phyloP scores from a whole-genome alignment of 2,329 filamentous ascomycete species.

The Fusarium verrucosum region DNA sequence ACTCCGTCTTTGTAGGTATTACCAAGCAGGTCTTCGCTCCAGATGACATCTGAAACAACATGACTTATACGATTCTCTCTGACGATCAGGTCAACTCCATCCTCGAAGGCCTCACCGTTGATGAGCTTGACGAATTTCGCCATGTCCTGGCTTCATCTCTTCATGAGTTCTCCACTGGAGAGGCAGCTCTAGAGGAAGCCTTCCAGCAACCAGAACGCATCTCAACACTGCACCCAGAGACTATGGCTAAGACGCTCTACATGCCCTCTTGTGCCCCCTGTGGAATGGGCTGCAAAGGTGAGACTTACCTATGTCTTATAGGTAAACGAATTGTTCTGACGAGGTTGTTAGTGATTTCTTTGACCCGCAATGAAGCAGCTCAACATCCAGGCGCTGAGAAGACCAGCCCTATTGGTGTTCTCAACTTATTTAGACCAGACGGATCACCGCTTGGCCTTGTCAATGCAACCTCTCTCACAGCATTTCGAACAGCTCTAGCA shows the following conservation, averaged over 20 bases:
- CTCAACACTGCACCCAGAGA: slow-evolving; percentile 57
- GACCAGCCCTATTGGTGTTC: slow-evolving; percentile 68
- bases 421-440: slow-evolving; percentile 72
- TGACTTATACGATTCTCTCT: slow-evolving; percentile 67
- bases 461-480: slow-evolving; percentile 78
- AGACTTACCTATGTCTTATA: neutral
- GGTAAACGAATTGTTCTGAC: slow-evolving; percentile 4
- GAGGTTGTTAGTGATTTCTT: slow-evolving; percentile 70
- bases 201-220: slow-evolving; percentile 66
- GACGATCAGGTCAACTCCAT: slow-evolving; percentile 65
- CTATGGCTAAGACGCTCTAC: slow-evolving; percentile 71
- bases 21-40: slow-evolving; percentile 18
- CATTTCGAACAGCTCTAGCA: slow-evolving; percentile 80
- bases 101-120: slow-evolving; percentile 61
- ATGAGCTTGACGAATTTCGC: slow-evolving; percentile 65
- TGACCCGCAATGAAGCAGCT: slow-evolving; percentile 55
- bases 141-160: slow-evolving; percentile 60
- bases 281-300: slow-evolving; percentile 75
- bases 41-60: slow-evolving; percentile 44
- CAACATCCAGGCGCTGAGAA: slow-evolving; percentile 45
- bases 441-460: slow-evolving; percentile 74
- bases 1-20: slow-evolving; percentile 18
- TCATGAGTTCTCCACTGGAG: slow-evolving; percentile 69
- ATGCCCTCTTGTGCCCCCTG: slow-evolving; percentile 75
- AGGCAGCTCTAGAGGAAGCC: slow-evolving; percentile 55